phyloP scores from a whole-genome alignment of 257 asterid species.

The Striga asiatica region DNA sequence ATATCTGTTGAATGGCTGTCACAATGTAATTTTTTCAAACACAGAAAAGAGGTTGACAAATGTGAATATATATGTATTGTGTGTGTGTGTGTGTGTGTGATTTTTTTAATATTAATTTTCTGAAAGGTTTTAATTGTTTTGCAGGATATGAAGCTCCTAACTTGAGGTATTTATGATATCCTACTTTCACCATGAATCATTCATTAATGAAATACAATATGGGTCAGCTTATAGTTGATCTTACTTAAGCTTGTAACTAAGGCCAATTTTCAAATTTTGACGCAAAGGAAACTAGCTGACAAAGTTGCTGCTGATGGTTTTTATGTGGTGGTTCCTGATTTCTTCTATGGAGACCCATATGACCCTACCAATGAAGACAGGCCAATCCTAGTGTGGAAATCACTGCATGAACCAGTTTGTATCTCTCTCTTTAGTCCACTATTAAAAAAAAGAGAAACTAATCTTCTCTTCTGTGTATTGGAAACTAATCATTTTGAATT shows the following conservation, averaged over 20 bases:
- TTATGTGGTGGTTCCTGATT: constrained; percentile 59
- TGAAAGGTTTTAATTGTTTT: constrained; percentile 6
- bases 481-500: not conserved
- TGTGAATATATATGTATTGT: not conserved
- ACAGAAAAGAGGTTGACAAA: not conserved
- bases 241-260: not conserved
- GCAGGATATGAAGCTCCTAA: constrained; percentile 36
- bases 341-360: constrained; percentile 45
- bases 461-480: not conserved
- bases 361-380: constrained; percentile 27
- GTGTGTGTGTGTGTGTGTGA: not conserved
- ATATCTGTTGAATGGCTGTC: too few species aligned
- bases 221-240: not conserved
- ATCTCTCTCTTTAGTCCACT: not conserved
- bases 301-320: constrained; percentile 55
- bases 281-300: constrained; percentile 55
- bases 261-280: constrained; percentile 4
- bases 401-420: constrained; percentile 39
- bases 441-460: not conserved
- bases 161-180: constrained; percentile 25
- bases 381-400: constrained; percentile 30
- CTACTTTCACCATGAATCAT: not conserved
- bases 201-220: not conserved
- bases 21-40: not conserved
- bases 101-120: not conserved